A percentile compares a stretch with the other conserved stretches of the same genome.
These are phyloP conservation scores for Epichloe gansuensis DNA, from an alignment of 2,329 filamentous ascomycete species.

Conservation along the genomic window DNA sequence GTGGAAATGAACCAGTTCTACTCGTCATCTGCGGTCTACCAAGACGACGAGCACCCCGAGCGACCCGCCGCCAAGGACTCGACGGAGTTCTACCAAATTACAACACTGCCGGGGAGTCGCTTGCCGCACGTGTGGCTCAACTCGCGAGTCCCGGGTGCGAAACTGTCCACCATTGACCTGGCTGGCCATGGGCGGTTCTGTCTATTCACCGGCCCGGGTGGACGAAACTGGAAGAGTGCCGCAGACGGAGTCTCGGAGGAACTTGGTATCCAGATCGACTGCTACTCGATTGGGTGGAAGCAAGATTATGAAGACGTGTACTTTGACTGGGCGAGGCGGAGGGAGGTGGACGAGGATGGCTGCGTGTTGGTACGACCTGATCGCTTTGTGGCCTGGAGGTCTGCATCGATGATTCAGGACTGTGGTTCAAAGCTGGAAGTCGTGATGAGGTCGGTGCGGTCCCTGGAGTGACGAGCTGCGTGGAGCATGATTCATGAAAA, in stretches of 20 bases:
- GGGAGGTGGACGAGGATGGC: constrained; percentile 44
- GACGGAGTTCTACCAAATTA: constrained; percentile 29
- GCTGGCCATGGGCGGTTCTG: constrained; percentile 41
- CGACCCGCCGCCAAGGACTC: constrained; percentile 21
- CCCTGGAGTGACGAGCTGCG: not conserved
- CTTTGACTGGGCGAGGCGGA: constrained; percentile 41
- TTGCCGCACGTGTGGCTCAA: constrained; percentile 53
- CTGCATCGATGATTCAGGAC: not conserved
- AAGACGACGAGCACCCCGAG: constrained; percentile 24
- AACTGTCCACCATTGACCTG: constrained; percentile 45
- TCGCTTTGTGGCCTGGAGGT: constrained; percentile 43
- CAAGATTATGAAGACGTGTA: constrained; percentile 51
- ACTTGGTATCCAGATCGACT: constrained; percentile 33
- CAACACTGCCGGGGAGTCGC: constrained; percentile 45
- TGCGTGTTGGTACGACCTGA: constrained; percentile 47
- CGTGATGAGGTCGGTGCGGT: not conserved
- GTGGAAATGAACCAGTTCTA: constrained; percentile 49
- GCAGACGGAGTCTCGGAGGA: constrained; percentile 24
- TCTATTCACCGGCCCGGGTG: constrained; percentile 42
- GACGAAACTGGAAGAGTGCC: constrained; percentile 39
- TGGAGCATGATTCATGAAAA: not conserved
- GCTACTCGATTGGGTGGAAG: constrained; percentile 40
- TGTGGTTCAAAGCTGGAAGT: not conserved
- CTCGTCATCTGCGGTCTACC: constrained; percentile 29
- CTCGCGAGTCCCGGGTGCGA: constrained; percentile 28